Evolutionary conservation across 192 early-diverging fungal genomes (phyloP), one percentile per base, ranked within the genome.

Genomic region (Thoreauomyces humboldtii): DNA sequence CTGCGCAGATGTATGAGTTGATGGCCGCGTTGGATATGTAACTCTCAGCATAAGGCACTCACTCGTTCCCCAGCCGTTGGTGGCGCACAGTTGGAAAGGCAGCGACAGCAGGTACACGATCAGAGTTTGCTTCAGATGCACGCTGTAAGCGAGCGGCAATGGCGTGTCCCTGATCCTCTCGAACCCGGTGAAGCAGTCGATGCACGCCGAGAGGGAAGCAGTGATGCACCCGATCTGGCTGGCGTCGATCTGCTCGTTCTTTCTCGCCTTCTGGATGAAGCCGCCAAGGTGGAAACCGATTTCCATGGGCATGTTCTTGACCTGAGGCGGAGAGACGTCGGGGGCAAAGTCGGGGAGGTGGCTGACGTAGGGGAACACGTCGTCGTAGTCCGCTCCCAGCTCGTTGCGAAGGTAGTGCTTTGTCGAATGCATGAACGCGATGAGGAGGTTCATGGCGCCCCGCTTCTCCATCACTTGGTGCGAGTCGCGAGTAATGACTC

Each of bases 331-430:
- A 61, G 48, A 7, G 56, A 70, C 24, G 63, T 67, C 29, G 55
- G 84, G 73, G 52, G 58, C 21, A 73, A 74, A 88, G 38, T 83
- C 82, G 5, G 82, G 82, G 27, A 91, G 75, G 60, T 89, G 83
- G 33, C 68, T 35, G 31, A 91, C 47, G 19, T 88, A 76, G 0
- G 82, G 80, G 56, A 83, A 75, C 57, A 90, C 78, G 61, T 96
- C 93, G 0, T 81, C 75, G 43, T 89, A 84, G 12, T 85, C 64
- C 41, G 80, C 69, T 19, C 85, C 85, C 22, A 82, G 73, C 65
- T 96, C 88, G 54, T 83, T 81, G 32, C 92, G 88, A 31, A 96
- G 76, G 55, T 90, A 89, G 64, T 92, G 89, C 78, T 94, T 97
- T 41, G 85, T 84, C 1, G 89, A 74, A 45, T 88, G 71, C 37